A percentile compares a stretch with the other conserved stretches of the same genome.
Conservation (phyloP, 345 rosid species). For the Anacardium occidentale region DNA sequence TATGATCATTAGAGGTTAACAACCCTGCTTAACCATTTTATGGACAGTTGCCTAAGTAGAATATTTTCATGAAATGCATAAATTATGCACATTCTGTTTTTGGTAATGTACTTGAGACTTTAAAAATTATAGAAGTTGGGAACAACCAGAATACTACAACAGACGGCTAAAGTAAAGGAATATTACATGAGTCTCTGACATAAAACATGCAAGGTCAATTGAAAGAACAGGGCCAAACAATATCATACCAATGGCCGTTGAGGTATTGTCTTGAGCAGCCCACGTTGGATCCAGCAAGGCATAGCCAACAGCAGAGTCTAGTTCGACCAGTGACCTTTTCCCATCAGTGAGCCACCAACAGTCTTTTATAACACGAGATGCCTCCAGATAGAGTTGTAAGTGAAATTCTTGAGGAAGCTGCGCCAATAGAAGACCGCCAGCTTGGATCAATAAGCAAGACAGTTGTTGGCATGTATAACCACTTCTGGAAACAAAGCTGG, state of each 20-base stretch:
- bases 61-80: background rate
- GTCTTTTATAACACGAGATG: constrained; percentile 76
- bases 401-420: constrained; percentile 94
- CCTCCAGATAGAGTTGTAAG: constrained; percentile 75
- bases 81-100: background rate
- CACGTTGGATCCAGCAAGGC: constrained; percentile 97
- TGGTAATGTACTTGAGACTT: background rate
- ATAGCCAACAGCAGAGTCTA: constrained; percentile 88
- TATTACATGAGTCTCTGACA: background rate
- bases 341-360: constrained; percentile 96
- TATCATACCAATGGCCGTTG: constrained; percentile 83
- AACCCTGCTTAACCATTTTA: background rate
- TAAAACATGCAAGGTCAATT: background rate
- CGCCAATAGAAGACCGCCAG: constrained; percentile 92
- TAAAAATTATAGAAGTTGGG: background rate
- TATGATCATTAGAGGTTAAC: background rate
- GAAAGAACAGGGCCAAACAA: background rate
- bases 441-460: constrained; percentile 94
- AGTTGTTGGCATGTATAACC: constrained; percentile 96
- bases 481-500: constrained; percentile 87
- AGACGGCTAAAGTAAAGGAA: constrained; percentile 3
- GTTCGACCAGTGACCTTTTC: constrained; percentile 69
- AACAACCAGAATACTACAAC: constrained; percentile 4
- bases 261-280: constrained; percentile 99
- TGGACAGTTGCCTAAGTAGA: background rate